phyloP scores from a whole-genome alignment of 768 basidiomycete genomes.

The Rhodotorula toruloides region DNA sequence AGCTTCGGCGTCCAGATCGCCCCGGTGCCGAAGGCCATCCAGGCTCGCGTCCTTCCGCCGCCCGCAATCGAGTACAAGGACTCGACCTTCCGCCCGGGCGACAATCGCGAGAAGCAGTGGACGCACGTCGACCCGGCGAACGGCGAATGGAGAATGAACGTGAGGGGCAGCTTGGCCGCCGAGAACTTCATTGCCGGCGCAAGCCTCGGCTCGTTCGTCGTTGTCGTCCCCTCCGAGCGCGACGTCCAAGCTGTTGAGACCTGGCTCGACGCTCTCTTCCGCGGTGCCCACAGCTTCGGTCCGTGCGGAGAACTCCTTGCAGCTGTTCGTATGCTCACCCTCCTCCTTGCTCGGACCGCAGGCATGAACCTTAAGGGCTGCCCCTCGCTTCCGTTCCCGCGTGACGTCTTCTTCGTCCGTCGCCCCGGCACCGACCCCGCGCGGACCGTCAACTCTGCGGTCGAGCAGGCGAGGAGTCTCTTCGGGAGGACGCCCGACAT shows the following conservation, averaged over 20 bases:
- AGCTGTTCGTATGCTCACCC: too few species aligned
- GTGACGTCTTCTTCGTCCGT: background rate
- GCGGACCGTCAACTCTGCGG: background rate
- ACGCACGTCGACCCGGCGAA: background rate
- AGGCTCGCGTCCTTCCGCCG: slow-evolving; percentile 5
- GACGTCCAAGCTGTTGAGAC: background rate
- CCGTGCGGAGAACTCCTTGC: too few species aligned
- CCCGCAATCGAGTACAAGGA: slow-evolving; percentile 4
- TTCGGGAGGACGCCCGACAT: background rate
- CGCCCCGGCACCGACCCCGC: background rate
- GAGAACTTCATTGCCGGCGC: slow-evolving; percentile 1
- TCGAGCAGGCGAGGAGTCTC: too few species aligned
- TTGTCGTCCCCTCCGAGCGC: background rate
- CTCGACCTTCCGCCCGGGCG: background rate
- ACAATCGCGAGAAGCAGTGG: background rate
- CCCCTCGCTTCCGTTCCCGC: background rate
- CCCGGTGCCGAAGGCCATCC: background rate
- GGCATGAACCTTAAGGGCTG: background rate
- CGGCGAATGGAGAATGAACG: slow-evolving; percentile 4
- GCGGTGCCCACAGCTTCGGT: background rate
- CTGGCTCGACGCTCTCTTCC: background rate
- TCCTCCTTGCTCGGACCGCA: background rate
- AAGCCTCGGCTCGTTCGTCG: background rate
- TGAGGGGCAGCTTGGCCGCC: background rate
- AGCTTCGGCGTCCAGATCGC: slow-evolving; percentile 6